A percentile compares a stretch with the other conserved stretches of the same genome.
Conservation (phyloP, 768 basidiomycete genomes). For the Russula lepida region DNA sequence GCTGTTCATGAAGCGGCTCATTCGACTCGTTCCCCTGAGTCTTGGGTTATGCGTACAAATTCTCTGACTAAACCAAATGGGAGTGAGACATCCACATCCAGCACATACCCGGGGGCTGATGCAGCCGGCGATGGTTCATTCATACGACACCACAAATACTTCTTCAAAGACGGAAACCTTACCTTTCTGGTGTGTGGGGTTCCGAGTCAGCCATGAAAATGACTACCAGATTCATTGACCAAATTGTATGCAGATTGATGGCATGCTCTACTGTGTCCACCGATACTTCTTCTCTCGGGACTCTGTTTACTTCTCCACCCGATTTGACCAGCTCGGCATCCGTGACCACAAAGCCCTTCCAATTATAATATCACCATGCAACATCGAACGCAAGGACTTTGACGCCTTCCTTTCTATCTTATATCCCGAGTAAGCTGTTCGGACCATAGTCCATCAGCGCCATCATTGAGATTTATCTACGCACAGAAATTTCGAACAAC, state of each 20-base stretch:
- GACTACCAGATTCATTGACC: neutral
- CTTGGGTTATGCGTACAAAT: neutral
- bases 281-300: slow-evolving; percentile 6
- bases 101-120: neutral
- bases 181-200: slow-evolving; percentile 9
- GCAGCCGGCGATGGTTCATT: neutral
- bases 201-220: neutral
- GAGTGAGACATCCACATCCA: neutral
- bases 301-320: slow-evolving; percentile 2
- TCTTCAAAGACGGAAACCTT: slow-evolving; percentile 16
- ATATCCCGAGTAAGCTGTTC: slow-evolving; percentile 13
- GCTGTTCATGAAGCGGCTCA: neutral
- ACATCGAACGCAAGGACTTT: slow-evolving; percentile 4
- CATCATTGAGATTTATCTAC: neutral
- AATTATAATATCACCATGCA: neutral
- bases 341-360: neutral
- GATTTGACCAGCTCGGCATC: neutral
- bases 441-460: neutral
- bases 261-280: slow-evolving; percentile 7
- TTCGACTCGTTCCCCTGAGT: neutral
- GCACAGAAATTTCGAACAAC: slow-evolving; percentile 1
- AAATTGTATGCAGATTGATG: neutral
- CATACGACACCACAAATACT: slow-evolving; percentile 1
- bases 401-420: slow-evolving; percentile 17
- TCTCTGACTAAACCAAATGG: neutral